Base-by-base conservation (phyloP, 78 protist genomes). In the Tieghemostelium lacteum region DNA sequence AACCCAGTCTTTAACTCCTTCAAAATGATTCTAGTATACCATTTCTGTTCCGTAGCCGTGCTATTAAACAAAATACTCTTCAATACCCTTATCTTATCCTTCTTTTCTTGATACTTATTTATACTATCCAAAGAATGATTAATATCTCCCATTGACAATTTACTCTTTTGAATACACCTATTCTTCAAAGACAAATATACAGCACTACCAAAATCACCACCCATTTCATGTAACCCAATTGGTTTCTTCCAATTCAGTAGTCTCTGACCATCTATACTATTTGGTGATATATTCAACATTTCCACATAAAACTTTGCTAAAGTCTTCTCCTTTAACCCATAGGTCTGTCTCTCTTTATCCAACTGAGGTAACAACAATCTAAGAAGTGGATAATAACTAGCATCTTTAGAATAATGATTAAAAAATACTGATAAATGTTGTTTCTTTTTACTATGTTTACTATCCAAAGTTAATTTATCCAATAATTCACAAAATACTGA, bases 1-100 rank as follows among this genome's bases (percentile, higher is more conserved):
- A 96, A 5, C 0, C 96, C 97, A 20, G 76, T 62, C 24, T 50
- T 45, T 95, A 96, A 40, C 20, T 86, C 96, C 58, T 96, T 96
- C 29, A 96, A 42, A 4, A 96, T 45, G 28, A 96, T 94, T 10
- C 98, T 73, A 20, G 96, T 58, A 52, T 96, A 64, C 98, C 98
- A 96, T 57, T 96, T 96, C 49, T 95, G 97, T 55, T 96, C 98
- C 4, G 37, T 40, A 16, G 97, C 94, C 0, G 96, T 87, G 5
- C 85, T 73, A 3, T 12, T 16, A 22, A 87, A 17, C 33, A 87
- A 54, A 22, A 95, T 12, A 50, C 16, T 26, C 57, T 57, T 42
- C 22, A 96, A 69, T 0, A 95, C 28, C 10, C 16, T 50, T 36
- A 45, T n/a, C 71, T 94, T 96, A 1, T 87, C 89, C 6, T 36